Evolutionary conservation across 1,139 yeast species (phyloP).

Genomic region (Eremothecium cymbalariae): DNA sequence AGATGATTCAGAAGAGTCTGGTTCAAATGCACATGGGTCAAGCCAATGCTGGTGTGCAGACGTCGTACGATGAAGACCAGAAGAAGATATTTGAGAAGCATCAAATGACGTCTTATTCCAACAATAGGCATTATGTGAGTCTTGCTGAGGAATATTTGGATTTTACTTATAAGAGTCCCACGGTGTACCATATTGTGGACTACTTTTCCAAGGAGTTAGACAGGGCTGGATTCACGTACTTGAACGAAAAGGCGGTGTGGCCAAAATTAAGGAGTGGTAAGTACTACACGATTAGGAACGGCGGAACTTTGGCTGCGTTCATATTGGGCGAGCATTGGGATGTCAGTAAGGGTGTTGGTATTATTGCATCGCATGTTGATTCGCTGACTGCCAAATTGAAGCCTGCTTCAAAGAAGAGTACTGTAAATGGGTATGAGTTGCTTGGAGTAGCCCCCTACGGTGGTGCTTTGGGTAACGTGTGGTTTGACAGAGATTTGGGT

Average conservation of each 20-base stretch:
- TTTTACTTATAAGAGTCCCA: constrained; percentile 53
- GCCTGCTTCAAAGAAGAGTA: constrained; percentile 43
- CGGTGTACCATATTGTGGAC: constrained; percentile 51
- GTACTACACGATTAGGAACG: constrained; percentile 51
- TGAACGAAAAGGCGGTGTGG: constrained; percentile 48
- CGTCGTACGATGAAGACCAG: background rate
- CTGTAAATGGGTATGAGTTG: constrained; percentile 51
- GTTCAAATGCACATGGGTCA: constrained; percentile 18
- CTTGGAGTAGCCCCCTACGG: constrained; percentile 64
- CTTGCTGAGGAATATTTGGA: constrained; percentile 46
- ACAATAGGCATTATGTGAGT: constrained; percentile 27
- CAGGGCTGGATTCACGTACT: constrained; percentile 44
- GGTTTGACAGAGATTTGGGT: constrained; percentile 66
- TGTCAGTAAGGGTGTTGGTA: constrained; percentile 49
- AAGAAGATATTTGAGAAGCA: background rate
- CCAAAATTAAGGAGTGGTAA: constrained; percentile 33
- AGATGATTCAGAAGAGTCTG: constrained; percentile 24
- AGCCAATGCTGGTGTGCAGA: background rate
- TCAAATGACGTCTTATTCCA: background rate
- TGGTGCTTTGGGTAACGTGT: constrained; percentile 45
- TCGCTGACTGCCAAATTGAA: constrained; percentile 50
- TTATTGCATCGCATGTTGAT: constrained; percentile 55
- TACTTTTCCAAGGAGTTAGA: constrained; percentile 39
- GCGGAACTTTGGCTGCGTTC: constrained; percentile 50
- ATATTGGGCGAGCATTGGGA: constrained; percentile 51